These are phyloP conservation scores for Ophiostoma himal-ulmi DNA, from an alignment of 2,329 filamentous ascomycete species.

Conservation along the genomic window DNA sequence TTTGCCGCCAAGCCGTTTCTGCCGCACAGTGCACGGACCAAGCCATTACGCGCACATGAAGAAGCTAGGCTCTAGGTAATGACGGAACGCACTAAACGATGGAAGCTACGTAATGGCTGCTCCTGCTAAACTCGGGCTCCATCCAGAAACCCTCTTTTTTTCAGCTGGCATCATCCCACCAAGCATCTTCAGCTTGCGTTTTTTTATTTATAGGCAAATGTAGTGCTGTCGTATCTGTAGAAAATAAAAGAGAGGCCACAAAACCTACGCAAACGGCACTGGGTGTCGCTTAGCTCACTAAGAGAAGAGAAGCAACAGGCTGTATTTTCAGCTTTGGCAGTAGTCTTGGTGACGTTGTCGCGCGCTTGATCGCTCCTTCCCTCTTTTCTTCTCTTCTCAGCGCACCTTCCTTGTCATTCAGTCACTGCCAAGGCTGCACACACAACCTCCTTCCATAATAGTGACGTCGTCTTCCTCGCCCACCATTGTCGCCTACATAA, in stretches of 20 bases:
- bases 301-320: background rate
- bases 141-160: slow-evolving; percentile 11
- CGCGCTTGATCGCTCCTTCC: background rate
- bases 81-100: background rate
- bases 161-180: slow-evolving; percentile 20
- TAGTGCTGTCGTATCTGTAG: background rate
- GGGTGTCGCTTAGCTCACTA: background rate
- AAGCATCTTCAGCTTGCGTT: background rate
- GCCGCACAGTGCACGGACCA: slow-evolving; percentile 11
- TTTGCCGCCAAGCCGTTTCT: slow-evolving; percentile 15
- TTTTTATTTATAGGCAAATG: background rate
- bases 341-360: slow-evolving; percentile 9
- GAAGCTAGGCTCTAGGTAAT: background rate
- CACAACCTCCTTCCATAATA: background rate
- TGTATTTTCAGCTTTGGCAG: background rate
- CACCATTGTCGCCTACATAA: background rate
- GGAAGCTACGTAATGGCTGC: slow-evolving; percentile 11
- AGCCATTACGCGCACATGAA: background rate
- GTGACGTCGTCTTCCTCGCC: background rate
- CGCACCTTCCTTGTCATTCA: background rate
- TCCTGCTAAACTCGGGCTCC: slow-evolving; percentile 10
- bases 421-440: slow-evolving; percentile 1
- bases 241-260: background rate
- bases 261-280: background rate
- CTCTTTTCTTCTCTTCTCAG: background rate